Conservation (phyloP, 441 rosid species). For the Eutrema salsugineum region DNA sequence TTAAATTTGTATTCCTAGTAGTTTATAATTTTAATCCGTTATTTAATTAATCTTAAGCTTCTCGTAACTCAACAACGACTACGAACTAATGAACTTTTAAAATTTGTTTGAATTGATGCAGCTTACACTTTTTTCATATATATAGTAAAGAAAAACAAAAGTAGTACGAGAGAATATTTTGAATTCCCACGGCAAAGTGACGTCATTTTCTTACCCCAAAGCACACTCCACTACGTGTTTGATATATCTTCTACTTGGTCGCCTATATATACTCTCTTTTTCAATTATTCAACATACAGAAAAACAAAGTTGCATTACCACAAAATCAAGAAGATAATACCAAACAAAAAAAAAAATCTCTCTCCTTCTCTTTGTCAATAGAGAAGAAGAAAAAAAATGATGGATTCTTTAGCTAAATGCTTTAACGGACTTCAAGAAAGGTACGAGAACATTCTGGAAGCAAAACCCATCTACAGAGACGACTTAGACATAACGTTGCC, state of each 20-base stretch:
- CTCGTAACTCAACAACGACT: not conserved
- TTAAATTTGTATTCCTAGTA: not conserved
- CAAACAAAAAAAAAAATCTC: not conserved
- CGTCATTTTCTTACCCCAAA: slow-evolving; percentile 24
- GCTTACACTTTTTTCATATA: not conserved
- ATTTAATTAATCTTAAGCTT: not conserved
- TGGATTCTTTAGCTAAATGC: slow-evolving; percentile 28
- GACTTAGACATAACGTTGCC: slow-evolving; percentile 26
- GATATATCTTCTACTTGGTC: not conserved
- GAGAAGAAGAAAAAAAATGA: not conserved
- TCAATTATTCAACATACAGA: not conserved
- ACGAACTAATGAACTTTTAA: not conserved
- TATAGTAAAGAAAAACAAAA: not conserved
- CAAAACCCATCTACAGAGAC: slow-evolving; percentile 19
- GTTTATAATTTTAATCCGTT: not conserved
- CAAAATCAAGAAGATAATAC: not conserved
- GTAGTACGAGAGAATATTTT: too few relatives aligned
- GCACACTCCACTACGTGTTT: slow-evolving; percentile 20
- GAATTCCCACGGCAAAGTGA: slow-evolving; percentile 5
- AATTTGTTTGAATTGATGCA: not conserved
- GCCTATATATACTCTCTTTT: slow-evolving; percentile 14
- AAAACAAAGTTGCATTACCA: not conserved
- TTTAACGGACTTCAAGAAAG: slow-evolving; percentile 30
- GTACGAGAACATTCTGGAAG: slow-evolving; percentile 13
- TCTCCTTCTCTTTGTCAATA: not conserved